These are phyloP conservation scores for Xylariaceae sp. DNA, from an alignment of 2,329 filamentous ascomycete species.

Conservation along the genomic window DNA sequence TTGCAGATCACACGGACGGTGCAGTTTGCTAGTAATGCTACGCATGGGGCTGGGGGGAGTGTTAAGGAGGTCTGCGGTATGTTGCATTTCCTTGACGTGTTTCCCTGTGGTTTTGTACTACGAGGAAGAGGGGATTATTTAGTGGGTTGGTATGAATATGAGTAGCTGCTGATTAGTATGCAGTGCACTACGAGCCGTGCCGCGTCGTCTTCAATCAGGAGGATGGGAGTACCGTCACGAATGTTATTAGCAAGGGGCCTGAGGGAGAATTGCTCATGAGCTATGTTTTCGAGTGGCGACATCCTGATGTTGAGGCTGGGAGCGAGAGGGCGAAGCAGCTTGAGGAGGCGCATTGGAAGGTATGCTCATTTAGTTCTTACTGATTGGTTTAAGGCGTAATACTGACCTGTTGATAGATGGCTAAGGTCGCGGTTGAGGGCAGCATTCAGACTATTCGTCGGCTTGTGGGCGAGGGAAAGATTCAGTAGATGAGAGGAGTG, in stretches of 20 bases:
- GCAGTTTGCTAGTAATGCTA: slow-evolving; percentile 24
- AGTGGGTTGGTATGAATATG: too few relatives aligned
- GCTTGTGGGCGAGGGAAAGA: slow-evolving; percentile 25
- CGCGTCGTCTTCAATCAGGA: slow-evolving; percentile 35
- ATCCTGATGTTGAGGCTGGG: slow-evolving; percentile 28
- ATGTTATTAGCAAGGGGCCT: slow-evolving; percentile 31
- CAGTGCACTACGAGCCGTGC: slow-evolving; percentile 30
- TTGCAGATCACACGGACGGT: slow-evolving; percentile 32
- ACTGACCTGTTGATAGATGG: slow-evolving; percentile 19
- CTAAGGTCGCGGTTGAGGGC: slow-evolving; percentile 31
- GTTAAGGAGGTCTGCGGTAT: slow-evolving; percentile 32
- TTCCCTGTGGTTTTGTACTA: too few relatives aligned
- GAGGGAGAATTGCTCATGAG: slow-evolving; percentile 34
- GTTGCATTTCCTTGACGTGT: background rate
- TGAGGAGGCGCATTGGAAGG: slow-evolving; percentile 28
- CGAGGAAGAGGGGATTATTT: too few relatives aligned
- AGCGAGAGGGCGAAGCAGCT: slow-evolving; percentile 26
- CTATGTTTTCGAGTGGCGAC: slow-evolving; percentile 37
- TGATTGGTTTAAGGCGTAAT: slow-evolving; percentile 1
- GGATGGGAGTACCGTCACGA: slow-evolving; percentile 36
- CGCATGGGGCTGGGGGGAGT: background rate
- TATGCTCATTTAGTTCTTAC: background rate
- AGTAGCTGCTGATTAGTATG: too few relatives aligned
- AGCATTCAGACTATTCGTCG: slow-evolving; percentile 31
- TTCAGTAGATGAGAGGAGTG: slow-evolving; percentile 12